Conservation (phyloP, 345 rosid species). For the Rhodamnia rubescens region DNA sequence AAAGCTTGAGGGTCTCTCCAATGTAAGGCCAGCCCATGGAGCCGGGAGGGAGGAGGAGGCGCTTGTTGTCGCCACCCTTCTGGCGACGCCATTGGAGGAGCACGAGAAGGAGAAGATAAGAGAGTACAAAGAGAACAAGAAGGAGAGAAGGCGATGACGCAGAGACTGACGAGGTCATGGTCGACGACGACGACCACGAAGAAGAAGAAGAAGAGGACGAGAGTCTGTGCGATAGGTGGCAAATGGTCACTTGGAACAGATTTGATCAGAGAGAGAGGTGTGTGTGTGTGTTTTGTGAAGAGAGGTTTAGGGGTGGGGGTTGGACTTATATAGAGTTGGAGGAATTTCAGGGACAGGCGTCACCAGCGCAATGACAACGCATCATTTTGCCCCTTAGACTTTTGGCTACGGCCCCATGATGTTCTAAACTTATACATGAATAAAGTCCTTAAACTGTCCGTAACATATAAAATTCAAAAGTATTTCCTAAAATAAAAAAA, state of each 20-base stretch:
- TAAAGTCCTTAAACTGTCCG: too few species aligned
- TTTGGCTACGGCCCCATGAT: not conserved
- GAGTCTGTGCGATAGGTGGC: not conserved
- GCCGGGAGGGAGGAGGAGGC: slow-evolving; percentile 63
- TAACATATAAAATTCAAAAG: too few species aligned
- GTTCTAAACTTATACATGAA: not conserved
- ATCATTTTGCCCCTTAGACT: not conserved
- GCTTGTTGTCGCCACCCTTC: slow-evolving; percentile 10
- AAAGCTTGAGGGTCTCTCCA: slow-evolving; percentile 84
- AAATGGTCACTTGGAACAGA: not conserved
- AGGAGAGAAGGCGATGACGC: not conserved
- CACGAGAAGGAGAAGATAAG: slow-evolving; percentile 1
- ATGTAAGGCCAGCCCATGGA: slow-evolving; percentile 97
- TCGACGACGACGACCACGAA: not conserved
- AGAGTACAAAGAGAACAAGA: not conserved
- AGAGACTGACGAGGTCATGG: not conserved
- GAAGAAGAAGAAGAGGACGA: not conserved
- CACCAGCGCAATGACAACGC: not conserved
- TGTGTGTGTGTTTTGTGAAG: not conserved
- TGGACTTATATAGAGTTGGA: not conserved
- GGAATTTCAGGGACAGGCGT: not conserved
- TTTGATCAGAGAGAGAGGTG: not conserved
- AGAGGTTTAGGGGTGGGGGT: not conserved
- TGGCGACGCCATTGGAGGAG: slow-evolving; percentile 26
- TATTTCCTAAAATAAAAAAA: too few species aligned